Conservation (phyloP, 2,329 filamentous ascomycete genomes). For the Colletotrichum tamarilloi region DNA sequence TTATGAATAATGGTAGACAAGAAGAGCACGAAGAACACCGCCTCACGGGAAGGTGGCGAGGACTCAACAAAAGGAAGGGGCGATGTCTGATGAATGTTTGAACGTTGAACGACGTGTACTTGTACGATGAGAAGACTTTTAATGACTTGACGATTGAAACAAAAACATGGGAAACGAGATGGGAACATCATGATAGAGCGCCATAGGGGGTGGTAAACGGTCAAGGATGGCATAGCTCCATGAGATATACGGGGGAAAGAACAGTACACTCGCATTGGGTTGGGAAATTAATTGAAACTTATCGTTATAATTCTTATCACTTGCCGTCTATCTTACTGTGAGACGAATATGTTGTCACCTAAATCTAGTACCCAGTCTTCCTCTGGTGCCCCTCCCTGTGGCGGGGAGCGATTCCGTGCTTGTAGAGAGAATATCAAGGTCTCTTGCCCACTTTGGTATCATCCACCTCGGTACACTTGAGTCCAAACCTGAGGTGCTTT, state of each 20-base stretch:
- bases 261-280: neutral
- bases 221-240: neutral
- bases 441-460: no score
- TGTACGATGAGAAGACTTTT: slow-evolving; percentile 9
- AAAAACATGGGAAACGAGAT: neutral
- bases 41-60: neutral
- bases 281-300: neutral
- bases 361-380: no score
- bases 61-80: neutral
- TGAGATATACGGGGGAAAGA: neutral
- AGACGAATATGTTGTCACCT: neutral
- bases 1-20: neutral
- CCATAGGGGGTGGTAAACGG: neutral
- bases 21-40: neutral
- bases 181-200: neutral
- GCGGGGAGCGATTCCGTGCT: no score
- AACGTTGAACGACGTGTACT: neutral
- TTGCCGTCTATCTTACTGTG: neutral
- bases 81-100: neutral
- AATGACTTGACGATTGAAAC: slow-evolving; percentile 14
- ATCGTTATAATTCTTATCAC: neutral
- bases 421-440: no score
- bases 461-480: no score
- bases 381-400: no score
- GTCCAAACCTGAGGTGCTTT: no score